These are phyloP conservation scores for Sporisorium graminicola DNA, from an alignment of 1,284 basidiomycete genomes.

Conservation along the genomic window DNA sequence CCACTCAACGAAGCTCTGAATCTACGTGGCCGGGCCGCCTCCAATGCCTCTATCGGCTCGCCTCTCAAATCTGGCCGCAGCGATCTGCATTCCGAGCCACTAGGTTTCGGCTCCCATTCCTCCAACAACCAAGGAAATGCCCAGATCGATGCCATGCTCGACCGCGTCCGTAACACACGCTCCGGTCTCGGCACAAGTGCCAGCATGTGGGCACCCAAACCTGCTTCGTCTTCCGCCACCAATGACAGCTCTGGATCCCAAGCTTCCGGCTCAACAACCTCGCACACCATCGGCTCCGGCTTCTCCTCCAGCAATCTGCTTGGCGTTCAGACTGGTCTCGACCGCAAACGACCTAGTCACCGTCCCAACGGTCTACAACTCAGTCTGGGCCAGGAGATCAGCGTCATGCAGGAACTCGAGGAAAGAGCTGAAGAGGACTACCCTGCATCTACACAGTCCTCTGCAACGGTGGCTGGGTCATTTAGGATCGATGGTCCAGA, in stretches of 20 bases:
- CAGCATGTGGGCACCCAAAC: constrained; percentile 54
- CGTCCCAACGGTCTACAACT: constrained; percentile 51
- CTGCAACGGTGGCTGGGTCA: constrained; percentile 18
- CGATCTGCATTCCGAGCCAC: constrained; percentile 25
- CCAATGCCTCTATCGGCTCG: constrained; percentile 33
- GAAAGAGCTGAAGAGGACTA: constrained; percentile 45
- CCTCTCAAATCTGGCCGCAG: constrained; percentile 29
- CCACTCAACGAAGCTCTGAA: constrained; percentile 37
- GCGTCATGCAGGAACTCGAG: constrained; percentile 51
- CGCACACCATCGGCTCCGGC: constrained; percentile 31
- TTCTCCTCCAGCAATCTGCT: constrained; percentile 32
- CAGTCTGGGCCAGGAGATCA: constrained; percentile 48
- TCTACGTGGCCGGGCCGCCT: constrained; percentile 30
- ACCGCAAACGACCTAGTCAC: constrained; percentile 39
- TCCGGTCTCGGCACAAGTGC: constrained; percentile 41
- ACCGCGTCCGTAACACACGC: constrained; percentile 39
- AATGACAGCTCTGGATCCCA: constrained; percentile 5
- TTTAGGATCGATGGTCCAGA: constrained; percentile 32
- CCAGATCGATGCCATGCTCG: constrained; percentile 53
- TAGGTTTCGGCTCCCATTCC: constrained; percentile 28
- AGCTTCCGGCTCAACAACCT: constrained; percentile 4
- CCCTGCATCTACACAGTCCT: constrained; percentile 25
- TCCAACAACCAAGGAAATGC: constrained; percentile 7
- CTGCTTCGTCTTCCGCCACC: constrained; percentile 9
- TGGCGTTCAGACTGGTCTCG: constrained; percentile 35